Evolutionary conservation across 306 rosid genomes (phyloP), one percentile per base, ranked within the genome.

Genomic region (Citrullus colocynthis): DNA sequence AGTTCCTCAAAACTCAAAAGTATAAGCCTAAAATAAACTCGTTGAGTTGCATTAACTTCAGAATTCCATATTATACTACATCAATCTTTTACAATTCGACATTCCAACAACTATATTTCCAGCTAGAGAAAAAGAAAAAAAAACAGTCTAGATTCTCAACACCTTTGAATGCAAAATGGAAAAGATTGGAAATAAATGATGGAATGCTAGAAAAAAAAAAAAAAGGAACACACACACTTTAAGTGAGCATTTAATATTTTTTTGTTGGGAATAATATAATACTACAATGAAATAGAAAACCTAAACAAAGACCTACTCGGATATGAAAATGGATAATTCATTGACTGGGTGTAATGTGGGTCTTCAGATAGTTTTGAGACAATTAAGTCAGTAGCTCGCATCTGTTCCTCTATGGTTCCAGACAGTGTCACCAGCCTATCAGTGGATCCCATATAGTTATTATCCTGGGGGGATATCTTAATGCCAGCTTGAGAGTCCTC

Each of bases 381-480:
- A 85, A 96, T 86, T 79, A 96, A 81, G 74, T 92, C 99, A 86
- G 91, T 83, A 18, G 96, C 99, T 45, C 89, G 89, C 93, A 96
- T 87, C 85, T 91, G 99, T 83, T 93, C 99, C 60, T 96, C 99
- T 48, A 96, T 86, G 80, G 89, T 86, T 88, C 99, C 99, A 78
- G 91, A 84, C 80, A 96, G 59, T 17, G 98, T 93, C 76, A 96
- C 99, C 65, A 96, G 91, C 90, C 99, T 89, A 85, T 96, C 99
- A 82, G 87, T 96, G 80, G 89, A 85, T 59, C 97, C 99, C 82
- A 82, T 90, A 81, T 89, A 96, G 85, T 88, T 93, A 86, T 91
- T 90, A 86, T 96, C 99, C 83, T 96, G 99, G 73, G 99, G 99
- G 49, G 99, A 96, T 88, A 96, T 96, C 86, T 96, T 96, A 81